Base-by-base conservation (phyloP, 164 flowering plant species). In the Litsea cubeba region DNA sequence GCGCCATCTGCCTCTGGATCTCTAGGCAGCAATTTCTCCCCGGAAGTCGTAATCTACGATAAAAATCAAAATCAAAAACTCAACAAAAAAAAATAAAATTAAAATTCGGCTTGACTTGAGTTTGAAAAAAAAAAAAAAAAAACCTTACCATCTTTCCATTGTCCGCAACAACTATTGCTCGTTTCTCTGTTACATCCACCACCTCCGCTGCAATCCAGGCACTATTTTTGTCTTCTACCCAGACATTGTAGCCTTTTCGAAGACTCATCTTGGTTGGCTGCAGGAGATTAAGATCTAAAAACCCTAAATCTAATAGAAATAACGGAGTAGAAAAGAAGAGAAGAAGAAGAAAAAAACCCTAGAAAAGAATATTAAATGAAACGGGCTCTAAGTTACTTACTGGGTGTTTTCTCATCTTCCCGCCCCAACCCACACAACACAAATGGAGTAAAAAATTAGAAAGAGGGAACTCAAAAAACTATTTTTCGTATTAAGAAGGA, bases 1-100 rank as follows among this genome's bases (percentile, higher is more conserved):
- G 90, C 88, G 73, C 90, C 99, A 70, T 95, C 99, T 32, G 91
- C 89, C 74, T 92, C 99, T 4, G 90, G 88, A 79, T 94, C 99
- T 79, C 98, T 83, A 54, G 85, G 90, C 71, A 70, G 82, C 81
- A 96, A 74, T 80, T 86, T 91, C 73, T 83, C 91, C 51, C 89
- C 84, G 24, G 82, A 65, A 20, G 83, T 72, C 76, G 85, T 71
- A 63, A 89, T 85, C 99, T 96, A 57, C 50, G 46, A 68, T 40
- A 58, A 22, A 20, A 30, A 57, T 4, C 0, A 35, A 7, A 35
- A 35, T 0, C 7, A 35, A 7, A 35, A 35, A 6, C 30, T 28
- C 32, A 20, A 5, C 1, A 66, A 1, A 66, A 22, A 46, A 23
- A 58, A 50, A 46, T 50, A 49, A 30, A 32, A 12, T 0, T 6